Percentiles rank a stretch among this genome's conserved stretches.
Evolutionary conservation across 805 yeast species (phyloP).

Genomic region (Clavispora carvajalis): DNA sequence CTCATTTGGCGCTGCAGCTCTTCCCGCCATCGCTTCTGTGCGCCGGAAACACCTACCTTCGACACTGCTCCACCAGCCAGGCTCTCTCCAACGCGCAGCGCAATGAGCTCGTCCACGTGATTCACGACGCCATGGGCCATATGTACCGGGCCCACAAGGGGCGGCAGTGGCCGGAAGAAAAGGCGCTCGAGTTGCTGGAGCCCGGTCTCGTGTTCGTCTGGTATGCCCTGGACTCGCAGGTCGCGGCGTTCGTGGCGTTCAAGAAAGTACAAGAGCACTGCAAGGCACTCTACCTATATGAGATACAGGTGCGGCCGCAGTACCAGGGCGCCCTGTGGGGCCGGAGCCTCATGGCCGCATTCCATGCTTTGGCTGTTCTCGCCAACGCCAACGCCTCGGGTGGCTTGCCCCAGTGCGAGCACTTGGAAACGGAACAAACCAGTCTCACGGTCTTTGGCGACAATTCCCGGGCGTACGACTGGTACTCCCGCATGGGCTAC

Average conservation of each 20-base stretch:
- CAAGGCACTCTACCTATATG: slow-evolving; percentile 46
- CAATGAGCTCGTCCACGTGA: slow-evolving; percentile 16
- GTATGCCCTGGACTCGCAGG: slow-evolving; percentile 15
- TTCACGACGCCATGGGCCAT: slow-evolving; percentile 24
- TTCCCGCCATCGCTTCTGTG: slow-evolving; percentile 5
- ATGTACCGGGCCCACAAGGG: slow-evolving; percentile 29
- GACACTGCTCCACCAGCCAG: slow-evolving; percentile 1
- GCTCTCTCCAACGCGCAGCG: neutral
- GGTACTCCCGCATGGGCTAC: slow-evolving; percentile 43
- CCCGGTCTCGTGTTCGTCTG: slow-evolving; percentile 41
- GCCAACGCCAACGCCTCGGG: slow-evolving; percentile 6
- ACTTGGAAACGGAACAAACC: slow-evolving; percentile 21
- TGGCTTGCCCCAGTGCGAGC: neutral
- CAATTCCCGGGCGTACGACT: slow-evolving; percentile 36
- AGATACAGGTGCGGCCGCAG: slow-evolving; percentile 42
- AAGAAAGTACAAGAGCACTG: slow-evolving; percentile 37
- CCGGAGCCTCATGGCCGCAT: slow-evolving; percentile 24
- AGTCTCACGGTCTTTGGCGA: slow-evolving; percentile 48
- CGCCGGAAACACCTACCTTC: neutral
- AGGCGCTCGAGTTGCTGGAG: slow-evolving; percentile 42
- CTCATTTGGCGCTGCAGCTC: slow-evolving; percentile 2
- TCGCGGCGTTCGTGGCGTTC: slow-evolving; percentile 44
- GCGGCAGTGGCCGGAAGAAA: slow-evolving; percentile 36
- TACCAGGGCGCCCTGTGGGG: slow-evolving; percentile 39
- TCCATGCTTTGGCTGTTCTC: slow-evolving; percentile 28